phyloP scores from a whole-genome alignment of 2,329 filamentous ascomycete genomes.

The Ophiostoma populinum region DNA sequence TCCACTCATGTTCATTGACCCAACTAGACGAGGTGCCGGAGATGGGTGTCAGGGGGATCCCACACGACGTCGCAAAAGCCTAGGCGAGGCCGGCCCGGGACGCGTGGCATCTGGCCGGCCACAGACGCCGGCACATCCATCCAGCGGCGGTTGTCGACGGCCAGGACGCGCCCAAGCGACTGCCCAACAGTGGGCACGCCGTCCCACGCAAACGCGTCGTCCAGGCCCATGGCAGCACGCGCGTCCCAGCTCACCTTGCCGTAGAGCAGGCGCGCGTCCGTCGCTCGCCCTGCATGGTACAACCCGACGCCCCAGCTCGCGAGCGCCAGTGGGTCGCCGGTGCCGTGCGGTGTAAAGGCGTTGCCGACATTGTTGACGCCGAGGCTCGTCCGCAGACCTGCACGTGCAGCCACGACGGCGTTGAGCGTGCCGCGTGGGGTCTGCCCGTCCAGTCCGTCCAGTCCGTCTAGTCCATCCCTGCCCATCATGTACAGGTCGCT shows the following conservation, averaged over 20 bases:
- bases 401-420: conserved; percentile 40
- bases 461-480: too few relatives aligned
- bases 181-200: not conserved
- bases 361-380: conserved; percentile 60
- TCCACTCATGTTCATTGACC: conserved; percentile 4
- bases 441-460: not conserved
- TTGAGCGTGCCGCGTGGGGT: conserved; percentile 42
- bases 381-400: conserved; percentile 40
- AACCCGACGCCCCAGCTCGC: conserved; percentile 46
- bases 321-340: conserved; percentile 45
- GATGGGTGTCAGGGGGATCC: conserved; percentile 19
- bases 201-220: not conserved
- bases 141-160: conserved; percentile 14
- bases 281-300: conserved; percentile 47
- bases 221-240: conserved; percentile 18
- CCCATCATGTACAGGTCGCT: conserved; percentile 60
- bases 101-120: conserved; percentile 2
- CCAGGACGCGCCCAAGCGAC: conserved; percentile 9
- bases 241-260: conserved; percentile 21
- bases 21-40: conserved; percentile 14
- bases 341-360: conserved; percentile 55
- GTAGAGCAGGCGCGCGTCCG: conserved; percentile 40
- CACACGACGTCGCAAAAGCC: conserved; percentile 21
- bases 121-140: conserved; percentile 11
- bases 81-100: conserved; percentile 15